Evolutionary conservation across 805 yeast species (phyloP).

Genomic region (Wickerhamiella australiensis): DNA sequence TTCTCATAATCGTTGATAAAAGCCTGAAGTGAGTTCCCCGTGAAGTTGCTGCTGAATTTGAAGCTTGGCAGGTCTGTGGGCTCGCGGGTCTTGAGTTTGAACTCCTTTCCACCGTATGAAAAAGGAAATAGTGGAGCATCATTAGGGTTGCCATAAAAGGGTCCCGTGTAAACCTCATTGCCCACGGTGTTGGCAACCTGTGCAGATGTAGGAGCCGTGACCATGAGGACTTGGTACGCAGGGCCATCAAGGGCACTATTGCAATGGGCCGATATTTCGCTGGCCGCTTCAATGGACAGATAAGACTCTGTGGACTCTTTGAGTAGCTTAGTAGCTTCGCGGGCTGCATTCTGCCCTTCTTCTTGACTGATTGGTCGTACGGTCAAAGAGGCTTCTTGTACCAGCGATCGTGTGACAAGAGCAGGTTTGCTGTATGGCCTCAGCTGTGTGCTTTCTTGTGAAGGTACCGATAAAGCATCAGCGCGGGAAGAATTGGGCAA

Average conservation of each 20-base stretch:
- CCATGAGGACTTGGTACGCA: conserved; percentile 5
- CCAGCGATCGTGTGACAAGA: neutral
- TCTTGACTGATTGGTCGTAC: neutral
- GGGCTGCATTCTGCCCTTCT: neutral
- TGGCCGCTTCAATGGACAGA: neutral
- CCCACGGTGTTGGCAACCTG: conserved; percentile 38
- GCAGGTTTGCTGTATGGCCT: neutral
- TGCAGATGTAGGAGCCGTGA: conserved; percentile 18
- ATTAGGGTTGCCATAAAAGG: conserved; percentile 43
- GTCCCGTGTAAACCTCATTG: conserved; percentile 42
- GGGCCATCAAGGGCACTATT: neutral
- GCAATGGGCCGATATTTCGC: neutral
- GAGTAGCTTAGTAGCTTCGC: neutral
- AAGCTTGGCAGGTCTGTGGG: conserved; percentile 29
- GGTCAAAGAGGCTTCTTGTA: neutral
- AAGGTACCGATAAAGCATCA: too few relatives aligned
- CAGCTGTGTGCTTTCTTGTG: neutral
- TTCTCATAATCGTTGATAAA: conserved; percentile 7
- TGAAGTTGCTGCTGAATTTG: conserved; percentile 18
- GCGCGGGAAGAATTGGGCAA: too few relatives aligned
- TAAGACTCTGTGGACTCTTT: neutral
- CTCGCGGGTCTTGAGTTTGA: conserved; percentile 35
- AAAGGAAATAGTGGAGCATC: conserved; percentile 48
- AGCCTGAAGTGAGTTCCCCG: conserved; percentile 10
- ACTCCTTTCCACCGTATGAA: conserved; percentile 55